Percentiles rank a stretch among this genome's conserved stretches.
These are phyloP conservation scores for Coemansia sp. DNA, from an alignment of 192 early-diverging fungal species.

Conservation along the genomic window DNA sequence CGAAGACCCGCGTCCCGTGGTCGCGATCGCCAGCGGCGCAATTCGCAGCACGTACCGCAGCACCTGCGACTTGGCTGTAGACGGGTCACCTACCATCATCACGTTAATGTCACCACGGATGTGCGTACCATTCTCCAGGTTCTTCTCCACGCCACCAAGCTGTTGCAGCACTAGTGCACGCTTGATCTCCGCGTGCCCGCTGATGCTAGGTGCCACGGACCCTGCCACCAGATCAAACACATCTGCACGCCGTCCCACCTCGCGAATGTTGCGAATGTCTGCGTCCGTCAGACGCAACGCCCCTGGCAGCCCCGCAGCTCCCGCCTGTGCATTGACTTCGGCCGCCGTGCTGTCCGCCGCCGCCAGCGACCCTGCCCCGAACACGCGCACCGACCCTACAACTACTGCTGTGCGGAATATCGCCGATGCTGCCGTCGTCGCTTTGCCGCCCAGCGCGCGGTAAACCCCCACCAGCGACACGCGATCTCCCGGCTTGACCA, in stretches of 20 bases:
- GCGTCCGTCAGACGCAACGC: slow-evolving; percentile 71
- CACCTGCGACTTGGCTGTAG: slow-evolving; percentile 98
- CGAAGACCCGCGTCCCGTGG: slow-evolving; percentile 93
- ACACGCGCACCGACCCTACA: slow-evolving; percentile 77
- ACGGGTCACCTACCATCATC: slow-evolving; percentile 97
- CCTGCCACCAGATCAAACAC: slow-evolving; percentile 79
- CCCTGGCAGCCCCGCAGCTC: slow-evolving; percentile 45
- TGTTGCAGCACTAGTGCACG: slow-evolving; percentile 88
- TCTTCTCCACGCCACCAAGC: slow-evolving; percentile 91
- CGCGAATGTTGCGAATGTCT: slow-evolving; percentile 85
- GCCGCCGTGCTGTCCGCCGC: slow-evolving; percentile 49
- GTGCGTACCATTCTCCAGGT: slow-evolving; percentile 90
- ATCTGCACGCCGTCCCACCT: slow-evolving; percentile 66
- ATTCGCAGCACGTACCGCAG: slow-evolving; percentile 92
- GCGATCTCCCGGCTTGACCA: slow-evolving; percentile 94
- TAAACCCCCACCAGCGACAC: slow-evolving; percentile 93
- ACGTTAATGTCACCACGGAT: slow-evolving; percentile 98
- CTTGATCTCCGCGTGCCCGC: slow-evolving; percentile 93
- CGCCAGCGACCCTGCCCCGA: slow-evolving; percentile 70
- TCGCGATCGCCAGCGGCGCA: slow-evolving; percentile 94
- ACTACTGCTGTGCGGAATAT: slow-evolving; percentile 91
- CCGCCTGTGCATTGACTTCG: slow-evolving; percentile 28
- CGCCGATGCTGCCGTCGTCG: slow-evolving; percentile 71
- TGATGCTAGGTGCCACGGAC: slow-evolving; percentile 87
- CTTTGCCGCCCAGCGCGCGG: slow-evolving; percentile 77